Evolutionary conservation across 2,329 filamentous ascomycete genomes (phyloP).

Genomic region (Spiromastix sp.): DNA sequence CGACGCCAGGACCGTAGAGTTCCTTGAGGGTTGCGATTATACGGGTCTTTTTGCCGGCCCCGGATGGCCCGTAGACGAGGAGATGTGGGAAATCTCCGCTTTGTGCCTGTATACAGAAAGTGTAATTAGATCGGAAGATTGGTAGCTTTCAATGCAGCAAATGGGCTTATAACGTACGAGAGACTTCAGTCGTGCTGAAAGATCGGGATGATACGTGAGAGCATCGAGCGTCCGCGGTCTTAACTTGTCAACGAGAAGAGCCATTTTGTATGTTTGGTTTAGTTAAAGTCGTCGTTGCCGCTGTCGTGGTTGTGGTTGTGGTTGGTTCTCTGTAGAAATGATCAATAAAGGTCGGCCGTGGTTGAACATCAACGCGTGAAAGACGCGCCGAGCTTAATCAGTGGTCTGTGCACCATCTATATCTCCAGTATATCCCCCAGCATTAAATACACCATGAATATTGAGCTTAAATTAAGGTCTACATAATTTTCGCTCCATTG

Average conservation of each 20-base stretch:
- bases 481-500: too few relatives aligned
- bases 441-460: too few relatives aligned
- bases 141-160: conserved; percentile 1
- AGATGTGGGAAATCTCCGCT: conserved; percentile 97
- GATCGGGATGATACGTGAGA: conserved; percentile 77
- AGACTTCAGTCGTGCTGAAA: conserved; percentile 77
- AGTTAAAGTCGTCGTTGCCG: background rate
- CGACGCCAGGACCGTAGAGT: conserved; percentile 89
- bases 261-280: conserved; percentile 37
- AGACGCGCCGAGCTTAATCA: conserved; percentile 27
- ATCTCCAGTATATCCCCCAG: too few relatives aligned
- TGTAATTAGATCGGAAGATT: conserved; percentile 9
- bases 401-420: conserved; percentile 23
- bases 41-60: conserved; percentile 94
- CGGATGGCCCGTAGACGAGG: conserved; percentile 91
- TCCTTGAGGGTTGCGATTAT: conserved; percentile 94
- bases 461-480: too few relatives aligned
- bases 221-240: conserved; percentile 41
- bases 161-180: conserved; percentile 48
- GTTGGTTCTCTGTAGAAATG: too few relatives aligned
- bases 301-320: too few relatives aligned
- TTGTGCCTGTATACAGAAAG: conserved; percentile 56
- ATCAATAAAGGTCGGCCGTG: too few relatives aligned
- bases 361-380: conserved; percentile 12
- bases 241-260: conserved; percentile 55